A percentile compares a stretch with the other conserved stretches of the same genome.
These are phyloP conservation scores for Elsinoe fawcettii DNA, from an alignment of 2,329 filamentous ascomycete genomes.

Conservation along the genomic window DNA sequence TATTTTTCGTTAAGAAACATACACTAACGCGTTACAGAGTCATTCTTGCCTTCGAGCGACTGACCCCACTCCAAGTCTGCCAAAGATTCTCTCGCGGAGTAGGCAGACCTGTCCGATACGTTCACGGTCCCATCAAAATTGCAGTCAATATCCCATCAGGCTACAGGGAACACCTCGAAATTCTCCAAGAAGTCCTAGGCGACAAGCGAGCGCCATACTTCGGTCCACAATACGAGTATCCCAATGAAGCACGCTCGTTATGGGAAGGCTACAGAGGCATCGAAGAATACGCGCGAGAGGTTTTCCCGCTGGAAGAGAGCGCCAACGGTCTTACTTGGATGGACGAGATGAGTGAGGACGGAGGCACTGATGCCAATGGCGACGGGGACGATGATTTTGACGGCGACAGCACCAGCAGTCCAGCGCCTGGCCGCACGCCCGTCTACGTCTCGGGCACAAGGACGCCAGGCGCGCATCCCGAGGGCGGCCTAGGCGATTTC, in stretches of 20 bases:
- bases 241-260: constrained; percentile 66
- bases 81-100: constrained; percentile 71
- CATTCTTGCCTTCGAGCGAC: constrained; percentile 80
- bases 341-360: constrained; percentile 34
- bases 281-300: constrained; percentile 90
- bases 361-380: constrained; percentile 19
- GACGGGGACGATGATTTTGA: constrained; percentile 18
- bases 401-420: constrained; percentile 13
- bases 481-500: constrained; percentile 17
- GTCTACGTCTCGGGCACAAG: constrained; percentile 16
- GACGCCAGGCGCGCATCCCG: constrained; percentile 18
- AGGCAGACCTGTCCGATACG: constrained; percentile 68
- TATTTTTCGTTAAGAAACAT: neutral
- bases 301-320: constrained; percentile 89
- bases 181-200: constrained; percentile 53
- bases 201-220: constrained; percentile 55
- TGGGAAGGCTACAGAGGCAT: constrained; percentile 89
- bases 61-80: constrained; percentile 78
- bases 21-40: constrained; percentile 48
- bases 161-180: constrained; percentile 78
- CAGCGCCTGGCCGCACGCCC: constrained; percentile 17
- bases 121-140: constrained; percentile 70
- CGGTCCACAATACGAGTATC: constrained; percentile 53
- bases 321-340: constrained; percentile 95
- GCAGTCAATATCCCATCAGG: constrained; percentile 79